These are phyloP conservation scores for Psophocarpus tetragonolobus DNA, from an alignment of 306 rosid species.

Conservation along the genomic window DNA sequence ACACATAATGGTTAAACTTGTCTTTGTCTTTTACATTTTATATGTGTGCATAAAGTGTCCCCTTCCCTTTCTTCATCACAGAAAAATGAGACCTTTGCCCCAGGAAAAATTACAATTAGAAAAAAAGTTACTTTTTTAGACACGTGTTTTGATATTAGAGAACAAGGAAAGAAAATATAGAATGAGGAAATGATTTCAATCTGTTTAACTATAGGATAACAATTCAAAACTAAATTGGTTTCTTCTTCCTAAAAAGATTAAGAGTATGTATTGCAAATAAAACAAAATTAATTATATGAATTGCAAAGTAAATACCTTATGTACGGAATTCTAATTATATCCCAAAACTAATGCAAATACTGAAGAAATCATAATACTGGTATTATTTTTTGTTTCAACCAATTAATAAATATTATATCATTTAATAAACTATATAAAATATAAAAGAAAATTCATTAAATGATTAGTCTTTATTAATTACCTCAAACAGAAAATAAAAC, in stretches of 20 bases:
- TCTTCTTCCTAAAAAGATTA: not conserved
- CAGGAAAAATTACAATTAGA: not conserved
- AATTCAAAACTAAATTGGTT: conserved; percentile 12
- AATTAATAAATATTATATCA: not conserved
- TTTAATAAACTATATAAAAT: too few relatives aligned
- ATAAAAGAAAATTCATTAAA: too few relatives aligned
- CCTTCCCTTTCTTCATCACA: not conserved
- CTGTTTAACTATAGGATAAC: not conserved
- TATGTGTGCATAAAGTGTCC: not conserved
- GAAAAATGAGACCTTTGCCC: not conserved
- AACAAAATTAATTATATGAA: not conserved
- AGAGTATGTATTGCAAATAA: not conserved
- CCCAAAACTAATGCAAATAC: not conserved
- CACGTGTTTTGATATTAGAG: not conserved
- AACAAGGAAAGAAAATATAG: not conserved
- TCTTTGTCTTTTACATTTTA: not conserved
- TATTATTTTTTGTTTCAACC: too few relatives aligned
- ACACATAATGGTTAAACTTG: not conserved
- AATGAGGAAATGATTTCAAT: not conserved
- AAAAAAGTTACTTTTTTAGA: not conserved
- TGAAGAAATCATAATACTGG: too few relatives aligned
- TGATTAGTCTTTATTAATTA: too few relatives aligned
- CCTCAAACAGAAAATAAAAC: too few relatives aligned
- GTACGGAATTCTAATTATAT: not conserved
- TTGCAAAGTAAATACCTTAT: not conserved